phyloP scores from a whole-genome alignment of 257 asterid species.

The Mitragyna speciosa region DNA sequence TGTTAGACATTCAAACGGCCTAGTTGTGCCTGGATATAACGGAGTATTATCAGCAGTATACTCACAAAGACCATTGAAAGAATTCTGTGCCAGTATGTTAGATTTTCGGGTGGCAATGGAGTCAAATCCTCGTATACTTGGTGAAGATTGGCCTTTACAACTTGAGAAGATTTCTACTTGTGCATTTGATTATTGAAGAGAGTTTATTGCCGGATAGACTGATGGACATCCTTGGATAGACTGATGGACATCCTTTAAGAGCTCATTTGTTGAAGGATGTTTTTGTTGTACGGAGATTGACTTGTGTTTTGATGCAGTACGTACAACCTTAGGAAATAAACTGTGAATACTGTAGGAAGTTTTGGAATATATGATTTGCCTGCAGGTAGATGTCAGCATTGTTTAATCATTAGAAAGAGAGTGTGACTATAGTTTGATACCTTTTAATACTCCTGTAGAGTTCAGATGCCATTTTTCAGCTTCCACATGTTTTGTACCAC shows the following conservation, averaged over 20 bases:
- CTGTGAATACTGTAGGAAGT: conserved; percentile 40
- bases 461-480: background rate
- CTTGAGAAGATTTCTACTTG: conserved; percentile 63
- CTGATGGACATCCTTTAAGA: background rate
- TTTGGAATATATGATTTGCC: conserved; percentile 27
- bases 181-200: conserved; percentile 33
- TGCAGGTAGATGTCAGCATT: conserved; percentile 36
- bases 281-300: conserved; percentile 18
- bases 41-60: conserved; percentile 21
- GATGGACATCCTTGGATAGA: background rate
- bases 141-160: conserved; percentile 69
- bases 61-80: conserved; percentile 21
- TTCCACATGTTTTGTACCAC: background rate
- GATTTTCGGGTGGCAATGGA: conserved; percentile 85
- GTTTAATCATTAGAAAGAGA: conserved; percentile 34
- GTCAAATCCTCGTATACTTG: conserved; percentile 61
- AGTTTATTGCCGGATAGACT: conserved; percentile 18
- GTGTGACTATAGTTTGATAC: conserved; percentile 26
- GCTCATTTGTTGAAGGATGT: background rate
- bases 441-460: conserved; percentile 22
- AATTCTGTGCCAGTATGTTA: conserved; percentile 32
- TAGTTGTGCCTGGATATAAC: conserved; percentile 22
- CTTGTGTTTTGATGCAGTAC: conserved; percentile 17
- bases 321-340: conserved; percentile 21
- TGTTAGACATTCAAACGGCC: conserved; percentile 24